Evolutionary conservation across 768 basidiomycete genomes (phyloP).

Genomic region (Suillus weaverae): DNA sequence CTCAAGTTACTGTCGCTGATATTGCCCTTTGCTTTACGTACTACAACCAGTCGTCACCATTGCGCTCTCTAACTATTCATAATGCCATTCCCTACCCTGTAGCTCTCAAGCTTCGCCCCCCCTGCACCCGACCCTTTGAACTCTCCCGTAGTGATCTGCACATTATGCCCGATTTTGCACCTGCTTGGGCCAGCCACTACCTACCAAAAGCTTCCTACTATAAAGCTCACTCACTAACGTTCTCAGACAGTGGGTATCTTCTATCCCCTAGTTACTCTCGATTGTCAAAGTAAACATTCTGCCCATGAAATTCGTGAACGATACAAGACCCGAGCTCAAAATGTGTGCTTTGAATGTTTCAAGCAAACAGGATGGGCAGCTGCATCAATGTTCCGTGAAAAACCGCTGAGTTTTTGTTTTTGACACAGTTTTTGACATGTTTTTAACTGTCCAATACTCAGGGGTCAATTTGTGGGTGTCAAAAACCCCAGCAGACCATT

Average conservation of each 20-base stretch:
- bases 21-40: background rate
- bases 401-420: too few species aligned
- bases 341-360: too few species aligned
- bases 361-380: too few species aligned
- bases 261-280: background rate
- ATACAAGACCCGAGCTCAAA: too few species aligned
- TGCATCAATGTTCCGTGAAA: too few species aligned
- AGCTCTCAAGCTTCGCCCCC: slow-evolving; percentile 45
- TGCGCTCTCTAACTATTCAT: slow-evolving; percentile 38
- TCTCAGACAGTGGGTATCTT: background rate
- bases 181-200: slow-evolving; percentile 51
- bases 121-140: slow-evolving; percentile 49
- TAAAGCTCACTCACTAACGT: background rate
- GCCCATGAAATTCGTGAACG: too few species aligned
- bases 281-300: background rate
- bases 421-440: too few species aligned
- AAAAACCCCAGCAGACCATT: too few species aligned
- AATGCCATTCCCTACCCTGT: slow-evolving; percentile 50
- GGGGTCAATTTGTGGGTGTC: too few species aligned
- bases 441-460: too few species aligned
- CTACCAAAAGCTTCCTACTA: slow-evolving; percentile 36
- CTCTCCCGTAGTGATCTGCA: slow-evolving; percentile 44
- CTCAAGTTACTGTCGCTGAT: background rate
- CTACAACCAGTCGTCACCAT: slow-evolving; percentile 22
- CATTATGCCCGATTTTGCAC: slow-evolving; percentile 39